Evolutionary conservation across 1,284 basidiomycete genomes (phyloP), one percentile per base, ranked within the genome.

Genomic region (Ustilago tritici): DNA sequence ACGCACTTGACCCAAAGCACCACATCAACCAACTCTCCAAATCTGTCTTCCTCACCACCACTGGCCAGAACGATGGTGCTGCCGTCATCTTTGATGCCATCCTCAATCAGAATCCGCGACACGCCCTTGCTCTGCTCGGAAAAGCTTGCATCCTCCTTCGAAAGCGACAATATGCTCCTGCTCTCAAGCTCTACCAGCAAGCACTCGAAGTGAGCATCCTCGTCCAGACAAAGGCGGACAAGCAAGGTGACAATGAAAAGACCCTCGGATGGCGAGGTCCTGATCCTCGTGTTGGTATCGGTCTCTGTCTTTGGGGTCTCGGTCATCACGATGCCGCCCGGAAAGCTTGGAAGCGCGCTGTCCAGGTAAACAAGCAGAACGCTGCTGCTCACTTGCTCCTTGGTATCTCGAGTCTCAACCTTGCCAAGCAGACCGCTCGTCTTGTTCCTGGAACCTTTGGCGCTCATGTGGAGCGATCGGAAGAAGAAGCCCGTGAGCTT

Each of bases 241-340:
- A 50, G 40, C 61, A 70, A 1, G 66, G 49, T 15, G 69, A 69
- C 31, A 50, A 76, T 28, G 72, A 70, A 14, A 50, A 69, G 55
- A 58, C 40, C 7, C 61, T 78, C 32, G 64, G 66, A 15, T 78
- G 78, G 83, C 58, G 63, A 9, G 84, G 84, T 5, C 82, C 84
- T 23, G 84, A 86, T 50, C 78, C 84, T 28, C 81, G 84, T 28
- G 69, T 86, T 31, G 84, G 84, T 11, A 80, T 86, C 36, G 84
- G 84, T 40, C 78, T 86, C 59, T 84, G 80, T 50, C 80, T 85
- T 32, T 79, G 76, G 67, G 80, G 75, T n/a, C 69, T 85, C 17
- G 83, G 81, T 32, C 73, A 76, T 23, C 75, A 77, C 62, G 79
- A 80, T 50, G 73, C 82, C 17, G 84, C 84, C 32, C 61, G 80